Percentiles rank a stretch among this genome's conserved stretches.
Evolutionary conservation across 805 yeast genomes (phyloP).

Genomic region (Monosporozyma aquatica): DNA sequence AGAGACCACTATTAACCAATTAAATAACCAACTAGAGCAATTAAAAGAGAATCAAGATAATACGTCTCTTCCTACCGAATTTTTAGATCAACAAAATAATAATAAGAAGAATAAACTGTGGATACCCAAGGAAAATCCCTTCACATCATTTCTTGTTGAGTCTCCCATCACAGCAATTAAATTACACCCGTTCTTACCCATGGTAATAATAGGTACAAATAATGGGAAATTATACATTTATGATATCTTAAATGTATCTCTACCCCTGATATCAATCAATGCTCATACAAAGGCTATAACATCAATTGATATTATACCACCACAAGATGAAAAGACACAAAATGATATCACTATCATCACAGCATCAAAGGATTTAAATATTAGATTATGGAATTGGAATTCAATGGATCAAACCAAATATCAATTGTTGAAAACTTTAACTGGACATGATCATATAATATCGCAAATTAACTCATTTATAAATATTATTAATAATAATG

Average conservation of each 20-base stretch:
- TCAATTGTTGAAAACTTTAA: slow-evolving; percentile 49
- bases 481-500: neutral
- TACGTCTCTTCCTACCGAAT: no score
- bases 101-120: neutral
- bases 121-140: neutral
- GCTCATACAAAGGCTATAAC: slow-evolving; percentile 72
- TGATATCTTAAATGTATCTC: slow-evolving; percentile 53
- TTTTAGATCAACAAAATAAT: no score
- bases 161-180: slow-evolving; percentile 53
- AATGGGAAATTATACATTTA: slow-evolving; percentile 69
- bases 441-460: slow-evolving; percentile 85
- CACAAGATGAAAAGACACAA: neutral
- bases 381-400: slow-evolving; percentile 42
- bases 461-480: slow-evolving; percentile 45
- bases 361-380: slow-evolving; percentile 41
- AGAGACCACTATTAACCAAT: slow-evolving; percentile 47
- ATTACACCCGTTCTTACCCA: slow-evolving; percentile 68
- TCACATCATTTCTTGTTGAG: slow-evolving; percentile 18
- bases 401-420: slow-evolving; percentile 20
- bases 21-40: slow-evolving; percentile 38
- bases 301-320: slow-evolving; percentile 10
- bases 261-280: slow-evolving; percentile 51
- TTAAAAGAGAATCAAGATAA: slow-evolving; percentile 1
- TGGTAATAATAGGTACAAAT: slow-evolving; percentile 54
- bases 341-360: slow-evolving; percentile 28